A percentile compares a stretch with the other conserved stretches of the same genome.
Conservation (phyloP, 805 yeast genomes). For the Candida piceae region DNA sequence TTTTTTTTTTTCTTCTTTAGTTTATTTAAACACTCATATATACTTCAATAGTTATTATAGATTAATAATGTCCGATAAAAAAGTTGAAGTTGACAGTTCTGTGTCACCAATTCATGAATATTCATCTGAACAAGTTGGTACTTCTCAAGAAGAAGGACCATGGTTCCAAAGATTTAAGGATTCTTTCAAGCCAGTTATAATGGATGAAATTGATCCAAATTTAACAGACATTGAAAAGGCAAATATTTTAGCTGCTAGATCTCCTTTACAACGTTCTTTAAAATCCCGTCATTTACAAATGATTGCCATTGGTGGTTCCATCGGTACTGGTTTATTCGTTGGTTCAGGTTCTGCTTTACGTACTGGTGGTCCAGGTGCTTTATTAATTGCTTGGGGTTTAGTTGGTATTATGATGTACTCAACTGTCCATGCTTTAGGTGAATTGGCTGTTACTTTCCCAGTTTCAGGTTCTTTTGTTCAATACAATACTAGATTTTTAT, state of each 20-base stretch:
- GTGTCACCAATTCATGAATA: slow-evolving; percentile 19
- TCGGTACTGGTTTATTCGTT: slow-evolving; percentile 80
- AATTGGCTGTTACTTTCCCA: slow-evolving; percentile 57
- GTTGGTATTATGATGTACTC: slow-evolving; percentile 57
- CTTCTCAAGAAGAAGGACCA: slow-evolving; percentile 1
- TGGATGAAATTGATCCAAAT: slow-evolving; percentile 39
- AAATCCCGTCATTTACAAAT: slow-evolving; percentile 67
- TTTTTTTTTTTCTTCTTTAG: too few relatives aligned
- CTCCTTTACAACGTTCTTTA: slow-evolving; percentile 47
- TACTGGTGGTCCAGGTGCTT: slow-evolving; percentile 71
- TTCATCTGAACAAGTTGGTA: slow-evolving; percentile 4
- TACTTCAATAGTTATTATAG: too few relatives aligned
- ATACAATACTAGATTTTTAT: slow-evolving; percentile 54
- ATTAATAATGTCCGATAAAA: slow-evolving; percentile 12
- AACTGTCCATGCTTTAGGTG: slow-evolving; percentile 64
- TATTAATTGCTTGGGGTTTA: slow-evolving; percentile 55
- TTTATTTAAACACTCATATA: too few relatives aligned
- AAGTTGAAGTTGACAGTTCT: slow-evolving; percentile 20
- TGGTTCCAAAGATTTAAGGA: slow-evolving; percentile 24
- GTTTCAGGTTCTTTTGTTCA: slow-evolving; percentile 60
- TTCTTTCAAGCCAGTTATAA: slow-evolving; percentile 27
- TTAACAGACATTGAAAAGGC: slow-evolving; percentile 42
- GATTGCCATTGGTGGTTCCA: slow-evolving; percentile 82
- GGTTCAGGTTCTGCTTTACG: slow-evolving; percentile 61
- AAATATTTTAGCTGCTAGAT: slow-evolving; percentile 41